Evolutionary conservation across 73 alveolate species (phyloP), one percentile per base, ranked within the genome.

Genomic region (Paramecium octaurelia): DNA sequence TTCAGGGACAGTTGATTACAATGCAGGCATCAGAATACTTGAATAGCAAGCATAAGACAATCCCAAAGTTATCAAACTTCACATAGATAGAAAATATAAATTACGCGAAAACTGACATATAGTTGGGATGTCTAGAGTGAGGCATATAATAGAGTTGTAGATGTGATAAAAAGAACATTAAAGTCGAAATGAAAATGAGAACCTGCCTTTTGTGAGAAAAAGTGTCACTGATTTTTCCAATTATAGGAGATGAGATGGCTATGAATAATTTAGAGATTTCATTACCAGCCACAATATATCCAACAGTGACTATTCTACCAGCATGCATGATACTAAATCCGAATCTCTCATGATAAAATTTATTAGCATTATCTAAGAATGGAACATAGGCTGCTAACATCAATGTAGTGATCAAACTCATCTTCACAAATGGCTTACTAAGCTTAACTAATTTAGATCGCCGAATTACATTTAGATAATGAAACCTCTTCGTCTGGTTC

Each of bases 271-370:
- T 34, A 14, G 5, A 35, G 9, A 73, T 8, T 34, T 0, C 1
- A 34, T 6, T 73, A 73, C 87, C 87, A 8, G 90, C 90, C n/a
- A 77, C 90, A 77, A 77, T 43, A 46, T 77, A 77, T 23, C 90
- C 69, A 16, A 77, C 54, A 6, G 90, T 77, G 21, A 77, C 44
- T 8, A 77, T 40, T 34, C 69, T 20, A 3, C 90, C 90, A 21
- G 90, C 69, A 77, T 77, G 69, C 44, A 23, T 36, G 1, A 23
- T 24, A 29, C 60, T 40, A 23, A 77, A 77, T 42, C 90, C 90
- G 43, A 77, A 42, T 46, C 71, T 36, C 43, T 77, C 90, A 20
- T 77, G 71, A 77, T 77, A 77, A 77, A 42, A 77, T 77, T 77
- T 77, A 77, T 42, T 77, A 12, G 90, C 90, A 77, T 77, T 77